phyloP scores from a whole-genome alignment of 352 stramenopile genomes.

The Globisporangium nagaii region DNA sequence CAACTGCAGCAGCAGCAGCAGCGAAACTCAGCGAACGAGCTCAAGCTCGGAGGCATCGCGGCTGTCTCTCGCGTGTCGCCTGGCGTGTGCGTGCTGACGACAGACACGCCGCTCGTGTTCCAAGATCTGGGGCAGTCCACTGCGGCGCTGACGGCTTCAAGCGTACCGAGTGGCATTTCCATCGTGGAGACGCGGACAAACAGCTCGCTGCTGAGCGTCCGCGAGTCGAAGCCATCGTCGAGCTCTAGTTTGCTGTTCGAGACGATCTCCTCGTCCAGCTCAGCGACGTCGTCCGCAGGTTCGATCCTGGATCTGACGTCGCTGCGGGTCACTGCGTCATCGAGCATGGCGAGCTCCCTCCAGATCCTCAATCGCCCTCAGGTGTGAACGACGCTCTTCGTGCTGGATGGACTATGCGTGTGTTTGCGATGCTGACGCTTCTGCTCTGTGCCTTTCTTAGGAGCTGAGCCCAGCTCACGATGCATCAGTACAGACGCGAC shows the following conservation, averaged over 20 bases:
- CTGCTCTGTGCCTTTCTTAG: background rate
- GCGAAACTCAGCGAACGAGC: too few relatives aligned
- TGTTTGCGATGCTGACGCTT: background rate
- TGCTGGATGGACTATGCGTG: background rate
- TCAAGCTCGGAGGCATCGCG: background rate
- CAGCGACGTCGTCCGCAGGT: background rate
- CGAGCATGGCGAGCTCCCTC: slow-evolving; percentile 21
- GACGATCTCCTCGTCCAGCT: background rate
- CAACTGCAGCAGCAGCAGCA: too few relatives aligned
- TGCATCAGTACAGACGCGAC: slow-evolving; percentile 3
- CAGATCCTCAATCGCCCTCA: slow-evolving; percentile 22
- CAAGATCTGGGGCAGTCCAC: background rate
- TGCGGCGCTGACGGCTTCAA: background rate
- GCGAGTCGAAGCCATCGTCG: background rate
- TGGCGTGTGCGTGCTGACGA: slow-evolving; percentile 10
- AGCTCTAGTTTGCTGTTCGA: background rate
- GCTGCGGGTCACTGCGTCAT: slow-evolving; percentile 24
- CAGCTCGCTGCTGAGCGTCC: background rate
- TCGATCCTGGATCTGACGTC: slow-evolving; percentile 33
- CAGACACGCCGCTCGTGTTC: slow-evolving; percentile 12
- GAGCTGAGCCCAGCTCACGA: background rate
- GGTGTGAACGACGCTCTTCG: background rate
- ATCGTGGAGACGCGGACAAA: background rate
- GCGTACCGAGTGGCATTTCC: background rate
- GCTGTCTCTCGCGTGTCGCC: slow-evolving; percentile 1